phyloP scores from a whole-genome alignment of 108 stramenopile genomes.

The Cylindrotheca closterium region DNA sequence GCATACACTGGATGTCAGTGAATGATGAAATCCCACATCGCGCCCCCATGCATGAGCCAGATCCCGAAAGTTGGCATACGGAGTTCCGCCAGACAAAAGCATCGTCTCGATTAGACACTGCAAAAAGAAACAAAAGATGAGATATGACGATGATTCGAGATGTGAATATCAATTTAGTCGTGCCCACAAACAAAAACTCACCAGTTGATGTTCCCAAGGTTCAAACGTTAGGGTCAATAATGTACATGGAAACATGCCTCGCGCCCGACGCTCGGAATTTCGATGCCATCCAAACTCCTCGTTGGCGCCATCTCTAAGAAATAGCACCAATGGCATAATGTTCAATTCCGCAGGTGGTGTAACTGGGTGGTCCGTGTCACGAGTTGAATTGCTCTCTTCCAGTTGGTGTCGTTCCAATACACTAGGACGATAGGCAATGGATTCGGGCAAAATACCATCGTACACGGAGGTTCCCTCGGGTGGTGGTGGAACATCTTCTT shows the following conservation, averaged over 20 bases:
- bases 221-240: slow-evolving; percentile 50
- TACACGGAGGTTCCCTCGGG: slow-evolving; percentile 57
- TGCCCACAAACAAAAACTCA: slow-evolving; percentile 8
- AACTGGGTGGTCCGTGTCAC: slow-evolving; percentile 3
- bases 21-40: slow-evolving; percentile 54
- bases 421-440: slow-evolving; percentile 46
- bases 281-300: slow-evolving; percentile 73
- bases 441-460: slow-evolving; percentile 56
- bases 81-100: slow-evolving; percentile 51
- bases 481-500: slow-evolving; percentile 31
- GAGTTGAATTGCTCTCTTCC: background rate
- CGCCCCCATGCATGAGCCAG: slow-evolving; percentile 77
- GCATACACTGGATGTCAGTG: slow-evolving; percentile 42
- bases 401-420: background rate
- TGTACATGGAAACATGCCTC: slow-evolving; percentile 50
- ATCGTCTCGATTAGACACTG: slow-evolving; percentile 51
- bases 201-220: slow-evolving; percentile 73
- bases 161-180: background rate
- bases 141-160: background rate
- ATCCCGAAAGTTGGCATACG: slow-evolving; percentile 47
- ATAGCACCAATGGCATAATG: slow-evolving; percentile 44
- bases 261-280: slow-evolving; percentile 61
- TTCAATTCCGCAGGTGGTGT: slow-evolving; percentile 8
- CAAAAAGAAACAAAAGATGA: slow-evolving; percentile 3
- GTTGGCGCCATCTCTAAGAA: slow-evolving; percentile 27